Conservation (phyloP, 768 basidiomycete species). For the Pulveroboletus frians region DNA sequence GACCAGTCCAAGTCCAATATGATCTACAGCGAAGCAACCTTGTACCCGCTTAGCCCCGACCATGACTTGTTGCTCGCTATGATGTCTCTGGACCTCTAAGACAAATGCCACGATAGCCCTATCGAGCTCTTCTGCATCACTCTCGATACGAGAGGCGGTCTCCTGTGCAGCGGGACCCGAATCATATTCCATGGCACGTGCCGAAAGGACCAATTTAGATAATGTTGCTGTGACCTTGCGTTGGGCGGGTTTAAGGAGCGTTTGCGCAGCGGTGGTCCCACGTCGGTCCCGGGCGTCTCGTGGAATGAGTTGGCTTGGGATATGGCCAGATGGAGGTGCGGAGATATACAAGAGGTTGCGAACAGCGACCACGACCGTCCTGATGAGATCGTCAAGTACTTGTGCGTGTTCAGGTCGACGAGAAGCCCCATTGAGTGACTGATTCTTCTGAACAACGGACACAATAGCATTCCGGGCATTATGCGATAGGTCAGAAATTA, state of each 20-base stretch:
- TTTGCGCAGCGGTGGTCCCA: slow-evolving; percentile 42
- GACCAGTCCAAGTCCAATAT: slow-evolving; percentile 72
- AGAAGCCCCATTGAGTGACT: slow-evolving; percentile 41
- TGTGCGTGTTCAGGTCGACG: slow-evolving; percentile 52
- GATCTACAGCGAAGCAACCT: slow-evolving; percentile 55
- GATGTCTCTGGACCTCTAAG: slow-evolving; percentile 58
- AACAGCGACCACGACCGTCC: slow-evolving; percentile 61
- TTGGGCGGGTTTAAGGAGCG: slow-evolving; percentile 72
- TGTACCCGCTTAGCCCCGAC: slow-evolving; percentile 47
- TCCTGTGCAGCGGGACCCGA: slow-evolving; percentile 58
- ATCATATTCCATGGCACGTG: slow-evolving; percentile 85
- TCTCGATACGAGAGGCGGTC: slow-evolving; percentile 65
- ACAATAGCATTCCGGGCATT: slow-evolving; percentile 55
- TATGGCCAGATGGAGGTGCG: slow-evolving; percentile 54
- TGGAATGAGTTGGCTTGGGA: slow-evolving; percentile 51
- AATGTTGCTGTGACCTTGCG: slow-evolving; percentile 85
- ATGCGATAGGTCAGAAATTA: slow-evolving; percentile 57
- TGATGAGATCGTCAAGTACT: slow-evolving; percentile 59
- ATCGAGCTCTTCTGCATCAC: slow-evolving; percentile 72
- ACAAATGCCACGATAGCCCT: slow-evolving; percentile 66
- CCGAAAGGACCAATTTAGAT: slow-evolving; percentile 83
- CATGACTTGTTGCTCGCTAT: slow-evolving; percentile 30
- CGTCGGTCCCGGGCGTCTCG: slow-evolving; percentile 44
- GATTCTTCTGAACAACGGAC: slow-evolving; percentile 52
- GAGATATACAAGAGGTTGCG: slow-evolving; percentile 72